Conservation (phyloP, 2,329 filamentous ascomycete genomes). For the Raffaelea albimanens region DNA sequence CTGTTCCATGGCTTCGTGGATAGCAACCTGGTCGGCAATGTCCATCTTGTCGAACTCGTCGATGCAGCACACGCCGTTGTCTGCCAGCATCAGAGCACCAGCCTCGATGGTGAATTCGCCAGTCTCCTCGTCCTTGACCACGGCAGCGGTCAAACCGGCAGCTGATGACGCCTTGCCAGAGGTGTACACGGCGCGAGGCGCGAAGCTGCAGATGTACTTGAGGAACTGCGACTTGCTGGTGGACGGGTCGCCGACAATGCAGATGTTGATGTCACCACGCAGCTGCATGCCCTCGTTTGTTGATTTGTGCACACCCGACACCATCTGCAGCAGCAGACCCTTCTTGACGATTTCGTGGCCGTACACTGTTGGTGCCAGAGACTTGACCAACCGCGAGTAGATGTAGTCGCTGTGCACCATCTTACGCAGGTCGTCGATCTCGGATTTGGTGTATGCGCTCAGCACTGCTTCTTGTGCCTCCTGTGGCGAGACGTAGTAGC, state of each 20-base stretch:
- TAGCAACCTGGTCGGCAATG: conserved; percentile 90
- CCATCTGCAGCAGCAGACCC: conserved; percentile 82
- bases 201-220: conserved; percentile 94
- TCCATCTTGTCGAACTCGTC: conserved; percentile 99
- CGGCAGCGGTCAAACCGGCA: conserved; percentile 91
- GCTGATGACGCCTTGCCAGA: conserved; percentile 96
- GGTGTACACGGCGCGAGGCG: conserved; percentile 95
- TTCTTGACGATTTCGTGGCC: conserved; percentile 98
- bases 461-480: conserved; percentile 82
- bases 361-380: conserved; percentile 92
- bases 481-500: conserved; percentile 53
- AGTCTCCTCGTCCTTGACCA: conserved; percentile 96
- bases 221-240: conserved; percentile 97
- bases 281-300: conserved; percentile 93
- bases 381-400: conserved; percentile 85
- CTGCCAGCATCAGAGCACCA: conserved; percentile 91
- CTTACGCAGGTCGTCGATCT: conserved; percentile 82
- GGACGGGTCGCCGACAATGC: conserved; percentile 92
- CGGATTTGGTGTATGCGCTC: conserved; percentile 71
- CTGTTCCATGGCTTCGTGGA: conserved; percentile 99
- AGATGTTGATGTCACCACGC: conserved; percentile 97
- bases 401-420: conserved; percentile 97
- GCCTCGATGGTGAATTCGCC: conserved; percentile 98
- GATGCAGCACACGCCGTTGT: conserved; percentile 96
- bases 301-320: conserved; percentile 89